These are phyloP conservation scores for Middelhovenomyces tepae DNA, from an alignment of 805 yeast genomes.

Conservation along the genomic window DNA sequence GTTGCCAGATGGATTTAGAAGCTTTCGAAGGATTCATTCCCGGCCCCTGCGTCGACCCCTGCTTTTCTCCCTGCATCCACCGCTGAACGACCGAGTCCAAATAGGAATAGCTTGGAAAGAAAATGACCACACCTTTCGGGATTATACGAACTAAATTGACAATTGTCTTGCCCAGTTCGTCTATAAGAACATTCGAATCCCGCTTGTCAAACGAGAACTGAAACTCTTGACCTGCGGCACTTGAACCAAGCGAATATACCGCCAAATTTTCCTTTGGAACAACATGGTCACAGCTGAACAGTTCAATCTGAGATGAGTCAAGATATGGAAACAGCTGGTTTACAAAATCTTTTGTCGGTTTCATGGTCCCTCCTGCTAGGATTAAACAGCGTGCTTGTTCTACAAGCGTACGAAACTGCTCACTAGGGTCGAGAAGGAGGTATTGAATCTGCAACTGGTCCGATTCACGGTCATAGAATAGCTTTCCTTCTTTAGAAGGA, in stretches of 20 bases:
- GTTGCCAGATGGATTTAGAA: slow-evolving; percentile 15
- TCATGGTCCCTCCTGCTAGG: slow-evolving; percentile 94
- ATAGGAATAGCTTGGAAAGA: slow-evolving; percentile 65
- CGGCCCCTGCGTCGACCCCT: slow-evolving; percentile 16
- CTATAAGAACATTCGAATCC: slow-evolving; percentile 36
- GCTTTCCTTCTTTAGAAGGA: slow-evolving; percentile 72
- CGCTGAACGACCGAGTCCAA: slow-evolving; percentile 38
- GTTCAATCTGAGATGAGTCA: slow-evolving; percentile 32
- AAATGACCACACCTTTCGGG: slow-evolving; percentile 51
- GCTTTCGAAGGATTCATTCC: too few relatives aligned
- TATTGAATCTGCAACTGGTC: slow-evolving; percentile 42
- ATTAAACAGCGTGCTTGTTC: slow-evolving; percentile 60
- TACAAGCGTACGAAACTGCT: slow-evolving; percentile 55
- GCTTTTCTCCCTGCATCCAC: too few relatives aligned
- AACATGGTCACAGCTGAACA: slow-evolving; percentile 74
- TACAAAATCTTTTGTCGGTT: slow-evolving; percentile 67
- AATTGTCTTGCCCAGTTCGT: slow-evolving; percentile 43
- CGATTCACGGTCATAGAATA: slow-evolving; percentile 49
- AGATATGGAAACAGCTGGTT: slow-evolving; percentile 59
- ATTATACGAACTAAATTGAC: slow-evolving; percentile 34
- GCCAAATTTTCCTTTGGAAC: slow-evolving; percentile 62
- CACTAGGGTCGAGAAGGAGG: slow-evolving; percentile 72
- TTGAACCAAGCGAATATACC: slow-evolving; percentile 43
- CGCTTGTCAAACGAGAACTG: slow-evolving; percentile 68
- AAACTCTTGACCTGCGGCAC: slow-evolving; percentile 28